A percentile compares a stretch with the other conserved stretches of the same genome.
Conservation (phyloP, 352 stramenopile genomes). For the Pythium monospermum region DNA sequence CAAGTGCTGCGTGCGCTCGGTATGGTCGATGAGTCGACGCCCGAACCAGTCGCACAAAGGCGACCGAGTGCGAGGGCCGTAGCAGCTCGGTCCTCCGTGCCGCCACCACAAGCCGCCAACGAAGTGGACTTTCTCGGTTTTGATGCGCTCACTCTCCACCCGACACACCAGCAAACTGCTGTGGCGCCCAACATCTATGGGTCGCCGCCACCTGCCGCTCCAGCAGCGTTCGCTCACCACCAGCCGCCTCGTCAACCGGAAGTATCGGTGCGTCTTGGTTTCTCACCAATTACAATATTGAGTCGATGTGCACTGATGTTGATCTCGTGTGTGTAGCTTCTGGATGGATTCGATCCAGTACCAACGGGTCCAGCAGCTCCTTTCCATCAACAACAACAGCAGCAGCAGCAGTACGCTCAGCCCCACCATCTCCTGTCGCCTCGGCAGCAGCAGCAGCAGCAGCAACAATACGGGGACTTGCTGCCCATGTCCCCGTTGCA, state of each 20-base stretch:
- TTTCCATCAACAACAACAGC: conserved; percentile 13
- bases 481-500: conserved; percentile 25
- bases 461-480: conserved; percentile 31
- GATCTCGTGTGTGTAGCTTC: conserved; percentile 5
- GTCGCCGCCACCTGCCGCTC: conserved; percentile 3
- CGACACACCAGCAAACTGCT: conserved; percentile 7
- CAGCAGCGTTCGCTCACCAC: not conserved
- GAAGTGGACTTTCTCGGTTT: conserved; percentile 83
- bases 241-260: conserved; percentile 27
- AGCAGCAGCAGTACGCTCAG: conserved; percentile 2
- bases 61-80: conserved; percentile 2
- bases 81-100: conserved; percentile 11
- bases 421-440: conserved; percentile 6
- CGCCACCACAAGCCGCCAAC: conserved; percentile 12
- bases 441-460: conserved; percentile 32
- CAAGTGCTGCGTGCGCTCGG: conserved; percentile 69
- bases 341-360: conserved; percentile 20
- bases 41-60: conserved; percentile 13
- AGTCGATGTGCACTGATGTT: not conserved
- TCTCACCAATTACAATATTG: not conserved
- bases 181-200: conserved; percentile 19
- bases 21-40: conserved; percentile 44
- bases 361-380: not conserved
- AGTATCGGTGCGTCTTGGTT: conserved; percentile 46
- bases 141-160: conserved; percentile 45